Percentiles rank a stretch among this genome's conserved stretches.
phyloP scores from a whole-genome alignment of 352 stramenopile species.

The Globisporangium iwayamae region DNA sequence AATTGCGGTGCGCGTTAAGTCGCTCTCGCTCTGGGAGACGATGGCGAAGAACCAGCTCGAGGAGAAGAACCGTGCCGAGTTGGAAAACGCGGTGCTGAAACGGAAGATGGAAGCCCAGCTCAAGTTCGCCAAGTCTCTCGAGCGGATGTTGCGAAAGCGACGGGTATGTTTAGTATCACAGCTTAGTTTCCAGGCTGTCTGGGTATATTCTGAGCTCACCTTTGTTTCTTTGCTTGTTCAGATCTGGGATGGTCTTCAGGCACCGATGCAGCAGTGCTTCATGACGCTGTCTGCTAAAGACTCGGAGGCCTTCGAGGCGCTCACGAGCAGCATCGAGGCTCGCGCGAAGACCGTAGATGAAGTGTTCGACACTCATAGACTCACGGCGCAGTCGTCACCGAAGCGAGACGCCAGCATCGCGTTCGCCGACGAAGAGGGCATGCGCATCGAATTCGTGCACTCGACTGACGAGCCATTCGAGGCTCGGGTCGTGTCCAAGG shows the following conservation, averaged over 20 bases:
- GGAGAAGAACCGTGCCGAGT: conserved; percentile 10
- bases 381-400: background rate
- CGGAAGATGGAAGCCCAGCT: conserved; percentile 6
- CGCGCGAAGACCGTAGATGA: background rate
- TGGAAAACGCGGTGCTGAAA: conserved; percentile 7
- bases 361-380: background rate
- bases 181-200: no score
- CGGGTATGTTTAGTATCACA: background rate
- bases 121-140: conserved; percentile 14
- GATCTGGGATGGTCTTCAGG: conserved; percentile 7
- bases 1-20: background rate
- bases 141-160: conserved; percentile 13
- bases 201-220: background rate
- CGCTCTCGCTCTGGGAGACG: conserved; percentile 2
- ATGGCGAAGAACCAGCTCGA: conserved; percentile 11
- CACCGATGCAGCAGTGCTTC: conserved; percentile 1
- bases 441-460: conserved; percentile 9
- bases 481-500: background rate
- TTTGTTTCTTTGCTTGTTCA: background rate
- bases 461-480: background rate
- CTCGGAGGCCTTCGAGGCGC: conserved; percentile 4
- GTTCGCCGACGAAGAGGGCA: background rate
- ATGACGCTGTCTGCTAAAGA: background rate
- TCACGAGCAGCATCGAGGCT: background rate
- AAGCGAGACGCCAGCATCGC: background rate